Percentiles rank a stretch among this genome's conserved stretches.
These are phyloP conservation scores for Boletellus sp. DNA, from an alignment of 1,284 basidiomycete species.

Conservation along the genomic window DNA sequence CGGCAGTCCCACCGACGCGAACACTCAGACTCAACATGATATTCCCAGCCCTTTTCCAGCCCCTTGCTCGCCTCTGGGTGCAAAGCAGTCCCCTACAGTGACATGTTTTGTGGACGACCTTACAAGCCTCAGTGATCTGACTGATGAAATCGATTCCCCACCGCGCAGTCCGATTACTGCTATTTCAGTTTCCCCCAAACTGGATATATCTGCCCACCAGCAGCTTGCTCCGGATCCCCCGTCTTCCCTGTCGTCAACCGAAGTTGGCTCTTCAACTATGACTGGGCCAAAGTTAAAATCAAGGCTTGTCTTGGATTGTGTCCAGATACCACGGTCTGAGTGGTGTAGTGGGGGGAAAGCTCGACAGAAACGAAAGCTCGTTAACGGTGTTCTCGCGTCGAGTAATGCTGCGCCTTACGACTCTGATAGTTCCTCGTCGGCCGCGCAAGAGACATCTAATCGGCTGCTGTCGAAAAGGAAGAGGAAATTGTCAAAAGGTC, in stretches of 20 bases:
- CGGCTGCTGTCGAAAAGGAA: conserved; percentile 15
- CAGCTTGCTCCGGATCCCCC: background rate
- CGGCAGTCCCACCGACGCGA: background rate
- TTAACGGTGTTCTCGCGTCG: background rate
- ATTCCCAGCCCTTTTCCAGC: background rate
- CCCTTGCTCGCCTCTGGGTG: conserved; percentile 1
- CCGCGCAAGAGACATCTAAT: background rate
- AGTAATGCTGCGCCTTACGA: background rate
- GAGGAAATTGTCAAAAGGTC: conserved; percentile 20
- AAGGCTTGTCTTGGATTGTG: conserved; percentile 26
- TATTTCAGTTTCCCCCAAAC: background rate
- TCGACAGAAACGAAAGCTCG: conserved; percentile 16
- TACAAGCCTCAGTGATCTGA: conserved; percentile 25
- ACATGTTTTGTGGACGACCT: conserved; percentile 12
- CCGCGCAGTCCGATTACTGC: background rate
- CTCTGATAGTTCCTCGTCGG: background rate
- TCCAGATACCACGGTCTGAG: conserved; percentile 16
- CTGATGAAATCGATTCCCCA: conserved; percentile 24
- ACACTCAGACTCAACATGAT: background rate
- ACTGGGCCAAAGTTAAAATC: conserved; percentile 2
- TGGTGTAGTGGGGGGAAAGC: conserved; percentile 11
- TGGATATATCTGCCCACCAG: background rate
- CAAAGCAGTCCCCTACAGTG: background rate
- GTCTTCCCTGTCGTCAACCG: background rate
- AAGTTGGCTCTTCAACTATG: background rate